A percentile compares a stretch with the other conserved stretches of the same genome.
Conservation (phyloP, 192 early-diverging fungal genomes). For the Phycomyces nitens region DNA sequence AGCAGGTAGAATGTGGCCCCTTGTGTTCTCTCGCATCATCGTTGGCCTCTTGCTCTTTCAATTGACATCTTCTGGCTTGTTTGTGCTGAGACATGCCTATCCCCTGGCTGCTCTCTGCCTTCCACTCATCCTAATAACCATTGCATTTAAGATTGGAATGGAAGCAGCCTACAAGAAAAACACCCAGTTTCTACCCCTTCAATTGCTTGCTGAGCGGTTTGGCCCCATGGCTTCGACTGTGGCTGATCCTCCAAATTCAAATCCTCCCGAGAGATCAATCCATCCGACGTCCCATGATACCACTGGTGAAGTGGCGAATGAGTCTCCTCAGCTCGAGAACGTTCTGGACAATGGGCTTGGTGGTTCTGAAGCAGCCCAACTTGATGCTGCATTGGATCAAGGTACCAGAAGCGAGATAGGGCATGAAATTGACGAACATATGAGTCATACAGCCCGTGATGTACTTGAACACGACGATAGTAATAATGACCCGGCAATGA, state of each 20-base stretch:
- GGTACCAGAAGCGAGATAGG: too few species aligned
- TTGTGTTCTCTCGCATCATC: constrained; percentile 66
- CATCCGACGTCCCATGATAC: neutral
- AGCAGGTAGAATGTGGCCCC: constrained; percentile 67
- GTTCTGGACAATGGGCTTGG: neutral
- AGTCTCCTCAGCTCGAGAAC: neutral
- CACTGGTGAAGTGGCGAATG: neutral
- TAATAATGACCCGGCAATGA: neutral
- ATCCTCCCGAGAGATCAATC: neutral
- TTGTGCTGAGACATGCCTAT: constrained; percentile 52
- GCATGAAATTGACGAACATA: constrained; percentile 10
- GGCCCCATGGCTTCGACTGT: constrained; percentile 21
- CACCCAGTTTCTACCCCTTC: constrained; percentile 45
- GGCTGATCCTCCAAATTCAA: neutral
- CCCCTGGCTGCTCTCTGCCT: constrained; percentile 37
- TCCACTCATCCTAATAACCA: constrained; percentile 47
- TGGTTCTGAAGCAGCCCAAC: neutral
- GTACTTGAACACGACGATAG: neutral
- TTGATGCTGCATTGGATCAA: too few species aligned
- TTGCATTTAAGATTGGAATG: constrained; percentile 43
- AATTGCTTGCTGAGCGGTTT: constrained; percentile 34
- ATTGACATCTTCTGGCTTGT: constrained; percentile 57
- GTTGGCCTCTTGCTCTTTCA: constrained; percentile 65
- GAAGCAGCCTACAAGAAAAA: constrained; percentile 39
- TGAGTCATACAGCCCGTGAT: constrained; percentile 8